Evolutionary conservation across 2,329 filamentous ascomycete genomes (phyloP).

Genomic region (Ascochyta clinopodiicola): DNA sequence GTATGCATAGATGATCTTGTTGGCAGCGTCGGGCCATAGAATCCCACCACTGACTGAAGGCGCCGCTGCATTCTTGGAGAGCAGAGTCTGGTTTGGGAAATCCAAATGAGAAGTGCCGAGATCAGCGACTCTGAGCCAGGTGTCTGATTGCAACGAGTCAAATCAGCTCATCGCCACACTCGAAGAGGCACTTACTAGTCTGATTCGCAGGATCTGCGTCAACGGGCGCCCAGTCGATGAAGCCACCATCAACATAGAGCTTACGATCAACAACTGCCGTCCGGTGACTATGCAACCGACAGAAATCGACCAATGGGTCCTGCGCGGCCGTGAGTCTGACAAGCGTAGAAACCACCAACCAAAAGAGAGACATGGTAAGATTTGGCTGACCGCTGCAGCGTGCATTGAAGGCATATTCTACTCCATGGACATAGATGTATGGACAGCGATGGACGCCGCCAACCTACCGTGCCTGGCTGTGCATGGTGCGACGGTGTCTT

Average conservation of each 20-base stretch:
- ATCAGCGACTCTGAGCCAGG: conserved; percentile 61
- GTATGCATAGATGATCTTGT: conserved; percentile 66
- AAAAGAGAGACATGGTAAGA: background rate
- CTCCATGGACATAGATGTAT: background rate
- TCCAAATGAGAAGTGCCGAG: conserved; percentile 40
- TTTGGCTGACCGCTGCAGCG: background rate
- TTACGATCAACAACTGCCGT: conserved; percentile 62
- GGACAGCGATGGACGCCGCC: background rate
- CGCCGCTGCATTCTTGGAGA: conserved; percentile 63
- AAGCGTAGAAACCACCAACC: background rate
- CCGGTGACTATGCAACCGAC: conserved; percentile 56
- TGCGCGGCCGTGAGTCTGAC: background rate
- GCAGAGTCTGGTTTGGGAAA: conserved; percentile 59
- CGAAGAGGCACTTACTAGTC: conserved; percentile 15
- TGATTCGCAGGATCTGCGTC: conserved; percentile 19
- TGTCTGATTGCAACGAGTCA: conserved; percentile 46
- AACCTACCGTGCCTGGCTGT: background rate
- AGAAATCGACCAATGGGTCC: conserved; percentile 19
- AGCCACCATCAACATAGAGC: conserved; percentile 60
- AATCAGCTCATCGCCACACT: background rate
- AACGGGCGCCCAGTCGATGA: conserved; percentile 22
- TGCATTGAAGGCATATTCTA: too few species aligned
- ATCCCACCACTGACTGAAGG: conserved; percentile 55
- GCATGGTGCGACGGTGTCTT: background rate
- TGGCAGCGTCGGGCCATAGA: conserved; percentile 64